These are phyloP conservation scores for Rubia peregrina DNA, from an alignment of 305 asterid genomes.

Conservation along the genomic window DNA sequence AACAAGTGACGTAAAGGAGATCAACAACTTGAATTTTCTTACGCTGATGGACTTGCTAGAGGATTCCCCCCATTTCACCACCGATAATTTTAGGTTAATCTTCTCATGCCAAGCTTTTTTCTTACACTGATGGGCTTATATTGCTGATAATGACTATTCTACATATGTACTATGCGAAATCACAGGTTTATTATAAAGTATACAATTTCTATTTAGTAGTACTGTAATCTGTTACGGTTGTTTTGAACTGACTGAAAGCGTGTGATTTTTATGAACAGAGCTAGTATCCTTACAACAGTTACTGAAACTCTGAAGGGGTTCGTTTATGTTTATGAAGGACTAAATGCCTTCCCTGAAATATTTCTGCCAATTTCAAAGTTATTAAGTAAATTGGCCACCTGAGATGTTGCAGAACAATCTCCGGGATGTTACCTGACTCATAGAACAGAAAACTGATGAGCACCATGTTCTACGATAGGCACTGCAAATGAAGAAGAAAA, in stretches of 20 bases:
- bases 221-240: background rate
- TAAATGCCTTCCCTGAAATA: conserved; percentile 80
- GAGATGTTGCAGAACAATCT: conserved; percentile 47
- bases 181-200: background rate
- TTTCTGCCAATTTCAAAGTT: conserved; percentile 56
- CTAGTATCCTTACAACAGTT: conserved; percentile 51
- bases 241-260: background rate
- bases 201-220: background rate
- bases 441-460: conserved; percentile 52
- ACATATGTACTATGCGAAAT: background rate
- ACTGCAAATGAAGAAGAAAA: conserved; percentile 58
- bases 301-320: conserved; percentile 65
- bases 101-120: background rate
- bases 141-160: background rate
- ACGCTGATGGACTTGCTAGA: conserved; percentile 61
- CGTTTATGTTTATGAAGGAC: conserved; percentile 36
- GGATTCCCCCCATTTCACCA: conserved; percentile 62
- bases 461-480: conserved; percentile 51
- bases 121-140: background rate
- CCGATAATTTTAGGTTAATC: conserved; percentile 60
- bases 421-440: conserved; percentile 32
- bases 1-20: conserved; percentile 38
- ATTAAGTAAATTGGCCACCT: conserved; percentile 45
- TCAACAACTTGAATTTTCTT: conserved; percentile 50
- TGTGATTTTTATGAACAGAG: conserved; percentile 39